Conservation (phyloP, 495 filamentous ascomycete genomes). For the Xeromyces bisporus region DNA sequence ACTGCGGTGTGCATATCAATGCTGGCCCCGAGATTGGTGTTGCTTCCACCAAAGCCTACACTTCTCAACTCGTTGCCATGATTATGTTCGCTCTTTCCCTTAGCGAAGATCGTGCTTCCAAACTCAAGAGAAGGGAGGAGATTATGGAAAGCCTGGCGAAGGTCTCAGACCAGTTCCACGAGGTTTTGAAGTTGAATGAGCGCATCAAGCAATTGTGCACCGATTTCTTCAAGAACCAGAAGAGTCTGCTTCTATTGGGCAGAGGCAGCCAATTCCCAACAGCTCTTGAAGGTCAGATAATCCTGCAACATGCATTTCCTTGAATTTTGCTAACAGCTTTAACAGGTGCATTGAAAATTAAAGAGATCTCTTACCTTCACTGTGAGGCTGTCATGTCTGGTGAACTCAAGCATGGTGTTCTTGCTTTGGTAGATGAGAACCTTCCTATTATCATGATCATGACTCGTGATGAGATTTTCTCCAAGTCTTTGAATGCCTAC, state of each 20-base stretch:
- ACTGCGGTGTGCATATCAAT: conserved; percentile 99
- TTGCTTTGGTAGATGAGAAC: conserved; percentile 94
- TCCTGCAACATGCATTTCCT: neutral
- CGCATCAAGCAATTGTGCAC: conserved; percentile 84
- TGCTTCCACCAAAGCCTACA: conserved; percentile 97
- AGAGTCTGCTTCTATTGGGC: conserved; percentile 81
- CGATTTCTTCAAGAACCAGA: conserved; percentile 89
- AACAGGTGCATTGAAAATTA: conserved; percentile 81
- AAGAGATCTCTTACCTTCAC: conserved; percentile 98
- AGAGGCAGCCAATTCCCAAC: conserved; percentile 94
- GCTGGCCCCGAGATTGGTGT: conserved; percentile 98
- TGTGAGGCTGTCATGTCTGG: conserved; percentile 99
- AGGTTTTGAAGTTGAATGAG: conserved; percentile 77
- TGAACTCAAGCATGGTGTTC: conserved; percentile 94
- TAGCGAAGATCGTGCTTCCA: conserved; percentile 88
- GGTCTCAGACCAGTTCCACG: conserved; percentile 79
- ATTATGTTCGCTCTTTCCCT: conserved; percentile 97
- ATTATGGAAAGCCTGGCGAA: conserved; percentile 87
- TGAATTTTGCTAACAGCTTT: conserved; percentile 5
- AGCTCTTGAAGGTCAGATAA: conserved; percentile 64
- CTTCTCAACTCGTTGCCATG: conserved; percentile 96
- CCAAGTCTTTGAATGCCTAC: conserved; percentile 95
- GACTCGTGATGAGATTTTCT: conserved; percentile 86
- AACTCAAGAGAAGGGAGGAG: conserved; percentile 80
- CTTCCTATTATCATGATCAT: conserved; percentile 99